Percentiles rank a stretch among this genome's conserved stretches.
These are phyloP conservation scores for Larix kaempferi DNA, from an alignment of 75 land plant genomes.

Conservation along the genomic window DNA sequence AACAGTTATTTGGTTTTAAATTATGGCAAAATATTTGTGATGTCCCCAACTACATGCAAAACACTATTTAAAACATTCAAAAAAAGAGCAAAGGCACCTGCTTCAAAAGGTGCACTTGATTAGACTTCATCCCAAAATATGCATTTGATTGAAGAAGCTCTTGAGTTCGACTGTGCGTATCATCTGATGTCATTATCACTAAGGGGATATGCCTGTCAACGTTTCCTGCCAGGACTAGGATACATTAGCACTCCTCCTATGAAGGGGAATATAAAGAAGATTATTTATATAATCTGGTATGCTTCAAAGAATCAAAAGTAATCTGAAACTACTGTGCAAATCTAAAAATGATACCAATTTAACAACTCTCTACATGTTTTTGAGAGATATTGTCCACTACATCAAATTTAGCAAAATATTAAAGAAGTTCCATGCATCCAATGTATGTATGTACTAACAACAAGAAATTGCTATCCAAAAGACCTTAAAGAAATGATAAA, in stretches of 20 bases:
- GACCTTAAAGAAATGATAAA: background rate
- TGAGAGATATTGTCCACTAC: background rate
- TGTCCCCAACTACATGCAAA: background rate
- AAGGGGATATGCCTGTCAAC: constrained; percentile 58
- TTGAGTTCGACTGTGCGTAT: constrained; percentile 74
- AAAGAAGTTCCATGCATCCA: background rate
- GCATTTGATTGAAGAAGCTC: constrained; percentile 67
- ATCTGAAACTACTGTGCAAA: too few relatives aligned
- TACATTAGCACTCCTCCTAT: background rate
- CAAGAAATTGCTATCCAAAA: background rate
- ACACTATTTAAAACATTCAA: background rate
- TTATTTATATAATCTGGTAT: background rate
- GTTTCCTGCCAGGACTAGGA: constrained; percentile 15
- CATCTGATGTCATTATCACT: constrained; percentile 98
- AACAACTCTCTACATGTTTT: background rate
- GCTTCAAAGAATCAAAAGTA: too few relatives aligned
- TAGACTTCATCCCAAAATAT: constrained; percentile 86
- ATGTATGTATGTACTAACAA: background rate
- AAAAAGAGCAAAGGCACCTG: constrained; percentile 43
- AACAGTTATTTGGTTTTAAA: background rate
- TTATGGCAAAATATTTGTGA: background rate
- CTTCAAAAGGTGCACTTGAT: constrained; percentile 82
- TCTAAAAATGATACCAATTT: too few relatives aligned
- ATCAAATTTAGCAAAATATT: constrained; percentile 2
- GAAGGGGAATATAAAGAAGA: background rate